Evolutionary conservation across 352 stramenopile genomes (phyloP).

Genomic region (Phytophthora foliorum): DNA sequence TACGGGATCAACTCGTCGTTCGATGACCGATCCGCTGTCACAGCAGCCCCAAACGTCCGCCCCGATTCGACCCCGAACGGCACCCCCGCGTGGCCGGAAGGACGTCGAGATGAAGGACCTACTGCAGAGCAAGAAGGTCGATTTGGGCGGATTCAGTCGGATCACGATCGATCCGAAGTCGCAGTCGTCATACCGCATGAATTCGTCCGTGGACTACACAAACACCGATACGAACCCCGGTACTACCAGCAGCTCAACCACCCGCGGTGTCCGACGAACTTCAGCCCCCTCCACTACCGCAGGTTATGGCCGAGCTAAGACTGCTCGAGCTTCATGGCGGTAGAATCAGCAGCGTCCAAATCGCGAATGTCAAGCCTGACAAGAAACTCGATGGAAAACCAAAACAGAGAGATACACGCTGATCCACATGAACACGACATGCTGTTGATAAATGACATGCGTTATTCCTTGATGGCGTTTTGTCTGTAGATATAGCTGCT

Average conservation of each 20-base stretch:
- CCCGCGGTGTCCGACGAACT: slow-evolving; percentile 27
- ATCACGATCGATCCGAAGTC: slow-evolving; percentile 36
- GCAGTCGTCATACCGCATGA: slow-evolving; percentile 34
- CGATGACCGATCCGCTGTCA: slow-evolving; percentile 28
- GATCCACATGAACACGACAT: slow-evolving; percentile 8
- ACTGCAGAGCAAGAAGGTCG: slow-evolving; percentile 55
- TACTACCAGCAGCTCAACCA: slow-evolving; percentile 3
- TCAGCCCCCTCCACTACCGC: slow-evolving; percentile 14
- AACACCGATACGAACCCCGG: slow-evolving; percentile 10
- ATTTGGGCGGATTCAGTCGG: slow-evolving; percentile 29
- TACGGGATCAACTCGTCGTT: slow-evolving; percentile 25
- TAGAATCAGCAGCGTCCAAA: slow-evolving; percentile 20
- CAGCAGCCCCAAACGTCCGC: slow-evolving; percentile 26
- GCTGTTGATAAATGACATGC: slow-evolving; percentile 19
- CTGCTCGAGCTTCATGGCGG: slow-evolving; percentile 62
- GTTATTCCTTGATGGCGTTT: slow-evolving; percentile 4
- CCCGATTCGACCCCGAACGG: slow-evolving; percentile 47
- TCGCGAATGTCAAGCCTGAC: slow-evolving; percentile 3
- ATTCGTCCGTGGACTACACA: slow-evolving; percentile 46
- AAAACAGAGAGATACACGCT: slow-evolving; percentile 11
- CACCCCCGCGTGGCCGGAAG: slow-evolving; percentile 47
- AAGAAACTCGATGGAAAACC: slow-evolving; percentile 28
- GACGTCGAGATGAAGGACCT: slow-evolving; percentile 57
- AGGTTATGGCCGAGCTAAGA: slow-evolving; percentile 37
- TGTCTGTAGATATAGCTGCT: slow-evolving; percentile 15